phyloP scores from a whole-genome alignment of 2,329 filamentous ascomycete genomes.

The Daldinia eschscholtzii region DNA sequence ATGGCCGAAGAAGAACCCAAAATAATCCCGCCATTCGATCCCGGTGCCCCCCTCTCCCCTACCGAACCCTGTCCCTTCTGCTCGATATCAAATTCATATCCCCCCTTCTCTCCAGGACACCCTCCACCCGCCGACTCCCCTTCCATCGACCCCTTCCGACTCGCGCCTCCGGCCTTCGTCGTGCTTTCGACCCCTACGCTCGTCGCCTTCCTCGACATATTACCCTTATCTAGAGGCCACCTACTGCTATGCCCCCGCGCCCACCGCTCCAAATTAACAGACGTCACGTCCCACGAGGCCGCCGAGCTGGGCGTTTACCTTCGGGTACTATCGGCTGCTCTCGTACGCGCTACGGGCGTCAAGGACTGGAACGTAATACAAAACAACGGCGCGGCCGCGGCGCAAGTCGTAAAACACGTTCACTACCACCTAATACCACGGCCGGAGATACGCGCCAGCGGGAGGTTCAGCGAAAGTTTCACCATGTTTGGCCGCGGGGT shows the following conservation, averaged over 20 bases:
- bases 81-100: slow-evolving; percentile 65
- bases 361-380: slow-evolving; percentile 96
- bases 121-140: slow-evolving; percentile 58
- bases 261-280: slow-evolving; percentile 83
- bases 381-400: slow-evolving; percentile 91
- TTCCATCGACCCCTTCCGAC: slow-evolving; percentile 46
- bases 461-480: slow-evolving; percentile 72
- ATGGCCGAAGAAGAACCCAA: slow-evolving; percentile 30
- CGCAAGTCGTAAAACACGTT: slow-evolving; percentile 92
- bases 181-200: slow-evolving; percentile 83
- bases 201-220: slow-evolving; percentile 92
- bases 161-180: slow-evolving; percentile 66
- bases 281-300: slow-evolving; percentile 73
- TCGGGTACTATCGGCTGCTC: slow-evolving; percentile 77
- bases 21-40: slow-evolving; percentile 52
- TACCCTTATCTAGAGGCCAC: slow-evolving; percentile 87
- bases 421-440: slow-evolving; percentile 96
- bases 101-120: slow-evolving; percentile 59
- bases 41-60: slow-evolving; percentile 51
- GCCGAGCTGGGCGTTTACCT: slow-evolving; percentile 76
- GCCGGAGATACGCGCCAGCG: slow-evolving; percentile 72
- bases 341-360: slow-evolving; percentile 76
- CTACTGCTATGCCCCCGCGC: slow-evolving; percentile 82
- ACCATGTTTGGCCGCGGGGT: slow-evolving; percentile 85
- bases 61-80: slow-evolving; percentile 70